Evolutionary conservation across 176 grass and related monocot species (phyloP).

Genomic region (Carex scoparia): DNA sequence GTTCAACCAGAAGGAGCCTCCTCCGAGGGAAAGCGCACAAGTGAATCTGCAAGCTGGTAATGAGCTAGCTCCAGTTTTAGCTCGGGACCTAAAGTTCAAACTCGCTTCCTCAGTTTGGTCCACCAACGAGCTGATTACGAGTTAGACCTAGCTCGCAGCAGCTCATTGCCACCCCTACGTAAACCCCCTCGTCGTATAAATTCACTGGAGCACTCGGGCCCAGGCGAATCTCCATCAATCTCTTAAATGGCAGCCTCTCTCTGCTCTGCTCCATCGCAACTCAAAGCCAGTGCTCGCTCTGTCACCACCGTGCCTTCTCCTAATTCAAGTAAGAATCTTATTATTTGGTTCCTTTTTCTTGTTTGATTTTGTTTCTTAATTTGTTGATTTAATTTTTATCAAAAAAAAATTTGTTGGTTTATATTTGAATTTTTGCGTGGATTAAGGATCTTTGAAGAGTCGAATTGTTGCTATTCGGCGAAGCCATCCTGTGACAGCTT

Average conservation of each 20-base stretch:
- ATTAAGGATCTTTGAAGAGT: neutral
- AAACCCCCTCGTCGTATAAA: neutral
- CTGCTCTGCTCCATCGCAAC: neutral
- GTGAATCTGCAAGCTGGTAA: too few relatives aligned
- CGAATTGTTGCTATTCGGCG: neutral
- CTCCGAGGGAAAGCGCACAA: too few relatives aligned
- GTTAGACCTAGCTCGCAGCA: too few relatives aligned
- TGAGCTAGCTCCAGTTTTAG: too few relatives aligned
- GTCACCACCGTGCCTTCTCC: neutral
- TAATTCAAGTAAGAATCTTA: neutral
- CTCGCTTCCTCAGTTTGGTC: too few relatives aligned
- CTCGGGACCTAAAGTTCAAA: too few relatives aligned
- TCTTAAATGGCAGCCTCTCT: constrained; percentile 17
- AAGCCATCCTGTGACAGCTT: neutral
- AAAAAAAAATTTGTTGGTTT: too few relatives aligned
- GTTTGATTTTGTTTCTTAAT: neutral
- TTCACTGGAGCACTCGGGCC: neutral
- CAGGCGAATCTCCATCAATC: neutral
- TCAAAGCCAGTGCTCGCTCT: neutral
- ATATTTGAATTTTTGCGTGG: neutral
- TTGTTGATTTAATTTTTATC: neutral
- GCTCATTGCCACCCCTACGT: too few relatives aligned
- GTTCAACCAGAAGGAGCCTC: too few relatives aligned
- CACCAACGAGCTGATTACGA: too few relatives aligned
- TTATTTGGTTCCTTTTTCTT: neutral